Percentiles rank a stretch among this genome's conserved stretches.
These are phyloP conservation scores for Andrographis paniculata DNA, from an alignment of 305 asterid genomes.

Conservation along the genomic window DNA sequence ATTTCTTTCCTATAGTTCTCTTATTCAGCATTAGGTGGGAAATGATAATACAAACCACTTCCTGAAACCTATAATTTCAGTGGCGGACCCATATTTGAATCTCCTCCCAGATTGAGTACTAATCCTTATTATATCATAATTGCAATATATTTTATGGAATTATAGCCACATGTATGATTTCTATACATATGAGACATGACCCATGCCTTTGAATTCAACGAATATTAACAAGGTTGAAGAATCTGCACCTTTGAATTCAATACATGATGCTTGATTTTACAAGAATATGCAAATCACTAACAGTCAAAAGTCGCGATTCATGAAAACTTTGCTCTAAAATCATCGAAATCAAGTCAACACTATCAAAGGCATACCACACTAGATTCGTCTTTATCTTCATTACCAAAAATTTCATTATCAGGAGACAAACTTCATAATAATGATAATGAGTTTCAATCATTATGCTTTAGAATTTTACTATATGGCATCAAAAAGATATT, in stretches of 20 bases:
- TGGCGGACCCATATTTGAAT: conserved; percentile 17
- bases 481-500: background rate
- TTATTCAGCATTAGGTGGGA: no score
- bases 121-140: background rate
- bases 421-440: background rate
- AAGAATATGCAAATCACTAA: background rate
- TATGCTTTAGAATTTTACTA: background rate
- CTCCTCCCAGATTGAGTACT: conserved; percentile 14
- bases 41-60: no score
- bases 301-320: background rate
- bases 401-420: background rate
- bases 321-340: background rate
- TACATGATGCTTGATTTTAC: conserved; percentile 6
- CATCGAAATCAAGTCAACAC: background rate
- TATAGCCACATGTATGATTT: background rate
- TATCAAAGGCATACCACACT: conserved; percentile 5
- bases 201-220: conserved; percentile 23
- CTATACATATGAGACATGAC: conserved; percentile 7
- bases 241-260: conserved; percentile 15
- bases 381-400: conserved; percentile 16
- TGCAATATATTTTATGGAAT: background rate
- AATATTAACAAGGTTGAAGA: conserved; percentile 19
- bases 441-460: background rate
- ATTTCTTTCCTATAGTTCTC: no score
- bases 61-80: background rate